These are phyloP conservation scores for Mitragyna speciosa DNA, from an alignment of 257 asterid genomes.

Conservation along the genomic window DNA sequence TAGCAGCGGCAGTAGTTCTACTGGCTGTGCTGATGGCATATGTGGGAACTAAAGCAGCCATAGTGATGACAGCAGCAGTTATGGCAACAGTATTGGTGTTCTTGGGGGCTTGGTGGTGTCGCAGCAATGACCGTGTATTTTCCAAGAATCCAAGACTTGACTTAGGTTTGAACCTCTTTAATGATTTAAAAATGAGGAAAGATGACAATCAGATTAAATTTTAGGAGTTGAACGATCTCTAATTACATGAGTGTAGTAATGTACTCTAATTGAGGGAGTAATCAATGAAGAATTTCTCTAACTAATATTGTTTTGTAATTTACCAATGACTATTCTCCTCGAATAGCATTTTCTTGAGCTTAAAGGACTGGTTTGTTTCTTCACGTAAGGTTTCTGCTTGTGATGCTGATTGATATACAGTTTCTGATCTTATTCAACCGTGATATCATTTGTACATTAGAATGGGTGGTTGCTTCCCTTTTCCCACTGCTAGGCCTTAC, in stretches of 20 bases:
- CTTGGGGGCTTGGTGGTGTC: constrained; percentile 65
- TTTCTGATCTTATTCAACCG: background rate
- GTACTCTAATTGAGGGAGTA: background rate
- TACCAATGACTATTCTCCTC: background rate
- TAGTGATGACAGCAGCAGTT: constrained; percentile 73
- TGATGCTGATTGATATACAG: background rate
- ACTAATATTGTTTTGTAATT: background rate
- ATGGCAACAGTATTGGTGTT: constrained; percentile 67
- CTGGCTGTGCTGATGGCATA: constrained; percentile 58
- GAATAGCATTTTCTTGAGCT: background rate
- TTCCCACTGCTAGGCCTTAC: background rate
- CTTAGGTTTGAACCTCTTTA: constrained; percentile 78
- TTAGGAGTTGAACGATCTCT: background rate
- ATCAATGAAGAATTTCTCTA: background rate
- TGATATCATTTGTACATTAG: background rate
- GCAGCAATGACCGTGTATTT: constrained; percentile 58
- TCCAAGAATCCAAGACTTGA: constrained; percentile 70
- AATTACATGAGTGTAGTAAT: background rate
- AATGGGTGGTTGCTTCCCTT: background rate
- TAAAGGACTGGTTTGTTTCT: background rate
- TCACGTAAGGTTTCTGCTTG: background rate
- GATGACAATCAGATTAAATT: constrained; percentile 20
- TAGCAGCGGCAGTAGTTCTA: constrained; percentile 77
- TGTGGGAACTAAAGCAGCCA: constrained; percentile 65
- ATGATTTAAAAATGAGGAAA: constrained; percentile 44